phyloP scores from a whole-genome alignment of 1,139 yeast species.

The Sugiyamaella castrensis region DNA sequence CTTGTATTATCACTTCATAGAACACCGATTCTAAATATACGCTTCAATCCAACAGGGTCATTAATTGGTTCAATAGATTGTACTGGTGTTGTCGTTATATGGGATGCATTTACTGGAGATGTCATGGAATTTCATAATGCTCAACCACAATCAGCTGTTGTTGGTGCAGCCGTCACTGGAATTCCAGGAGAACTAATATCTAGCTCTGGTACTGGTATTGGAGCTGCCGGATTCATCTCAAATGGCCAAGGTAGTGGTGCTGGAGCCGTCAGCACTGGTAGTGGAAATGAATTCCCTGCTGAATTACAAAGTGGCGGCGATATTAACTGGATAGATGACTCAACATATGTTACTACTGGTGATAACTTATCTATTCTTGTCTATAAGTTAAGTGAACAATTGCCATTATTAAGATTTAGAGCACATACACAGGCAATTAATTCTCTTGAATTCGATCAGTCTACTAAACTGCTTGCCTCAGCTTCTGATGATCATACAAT shows the following conservation, averaged over 20 bases:
- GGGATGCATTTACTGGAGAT: slow-evolving; percentile 54
- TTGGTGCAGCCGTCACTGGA: too few relatives aligned
- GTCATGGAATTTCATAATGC: slow-evolving; percentile 44
- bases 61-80: slow-evolving; percentile 44
- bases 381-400: slow-evolving; percentile 50
- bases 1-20: slow-evolving; percentile 56
- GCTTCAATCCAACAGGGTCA: slow-evolving; percentile 50
- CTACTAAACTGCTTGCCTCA: slow-evolving; percentile 58
- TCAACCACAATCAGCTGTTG: too few relatives aligned
- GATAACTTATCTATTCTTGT: slow-evolving; percentile 55
- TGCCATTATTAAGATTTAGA: slow-evolving; percentile 57
- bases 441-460: slow-evolving; percentile 51
- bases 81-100: slow-evolving; percentile 45
- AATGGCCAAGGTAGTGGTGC: slow-evolving; percentile 3
- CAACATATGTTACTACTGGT: slow-evolving; percentile 70
- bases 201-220: background rate
- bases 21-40: slow-evolving; percentile 49
- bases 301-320: slow-evolving; percentile 35
- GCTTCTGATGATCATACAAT: slow-evolving; percentile 74
- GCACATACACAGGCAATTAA: slow-evolving; percentile 70
- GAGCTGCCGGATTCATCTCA: background rate
- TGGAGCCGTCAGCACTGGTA: background rate
- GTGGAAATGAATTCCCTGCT: slow-evolving; percentile 35
- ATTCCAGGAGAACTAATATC: background rate
- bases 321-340: slow-evolving; percentile 69